Percentiles rank a stretch among this genome's conserved stretches.
These are phyloP conservation scores for Amniculicola lignicola DNA, from an alignment of 495 filamentous ascomycete genomes.

Conservation along the genomic window DNA sequence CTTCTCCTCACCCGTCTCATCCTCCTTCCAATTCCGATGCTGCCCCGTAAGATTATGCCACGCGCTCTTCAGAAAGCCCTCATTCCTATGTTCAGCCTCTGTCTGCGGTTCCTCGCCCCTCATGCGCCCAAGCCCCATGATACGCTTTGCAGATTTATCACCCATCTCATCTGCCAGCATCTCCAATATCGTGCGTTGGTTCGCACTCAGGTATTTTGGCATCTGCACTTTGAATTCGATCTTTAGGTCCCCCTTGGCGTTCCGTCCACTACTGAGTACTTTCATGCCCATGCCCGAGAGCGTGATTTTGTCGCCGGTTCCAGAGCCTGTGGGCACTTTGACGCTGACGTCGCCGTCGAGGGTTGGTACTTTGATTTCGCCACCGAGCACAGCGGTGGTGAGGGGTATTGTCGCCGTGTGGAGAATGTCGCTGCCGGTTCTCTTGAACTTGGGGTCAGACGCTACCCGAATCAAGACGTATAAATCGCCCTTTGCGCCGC, in stretches of 20 bases:
- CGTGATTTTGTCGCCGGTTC: constrained; percentile 86
- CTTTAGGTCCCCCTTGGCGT: constrained; percentile 70
- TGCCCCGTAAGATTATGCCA: constrained; percentile 87
- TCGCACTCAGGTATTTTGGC: constrained; percentile 86
- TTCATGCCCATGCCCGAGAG: constrained; percentile 89
- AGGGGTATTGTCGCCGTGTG: constrained; percentile 89
- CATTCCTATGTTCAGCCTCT: constrained; percentile 59
- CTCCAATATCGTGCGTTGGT: constrained; percentile 87
- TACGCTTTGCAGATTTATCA: constrained; percentile 84
- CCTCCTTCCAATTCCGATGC: constrained; percentile 48
- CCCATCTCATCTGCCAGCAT: constrained; percentile 93
- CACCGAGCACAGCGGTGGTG: constrained; percentile 88
- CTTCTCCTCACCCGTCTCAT: constrained; percentile 36
- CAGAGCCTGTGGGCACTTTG: constrained; percentile 83
- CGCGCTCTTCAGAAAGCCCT: constrained; percentile 82
- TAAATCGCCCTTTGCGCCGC: constrained; percentile 71
- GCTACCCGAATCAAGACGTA: constrained; percentile 82
- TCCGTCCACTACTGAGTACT: constrained; percentile 58
- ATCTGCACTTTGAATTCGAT: constrained; percentile 94
- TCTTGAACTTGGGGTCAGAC: constrained; percentile 79
- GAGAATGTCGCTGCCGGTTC: constrained; percentile 80
- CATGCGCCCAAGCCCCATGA: constrained; percentile 69
- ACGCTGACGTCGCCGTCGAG: constrained; percentile 86
- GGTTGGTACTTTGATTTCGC: constrained; percentile 84
- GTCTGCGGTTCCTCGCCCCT: constrained; percentile 23